Evolutionary conservation across 164 flowering plant species (phyloP).

Genomic region (Aristolochia fimbriata): DNA sequence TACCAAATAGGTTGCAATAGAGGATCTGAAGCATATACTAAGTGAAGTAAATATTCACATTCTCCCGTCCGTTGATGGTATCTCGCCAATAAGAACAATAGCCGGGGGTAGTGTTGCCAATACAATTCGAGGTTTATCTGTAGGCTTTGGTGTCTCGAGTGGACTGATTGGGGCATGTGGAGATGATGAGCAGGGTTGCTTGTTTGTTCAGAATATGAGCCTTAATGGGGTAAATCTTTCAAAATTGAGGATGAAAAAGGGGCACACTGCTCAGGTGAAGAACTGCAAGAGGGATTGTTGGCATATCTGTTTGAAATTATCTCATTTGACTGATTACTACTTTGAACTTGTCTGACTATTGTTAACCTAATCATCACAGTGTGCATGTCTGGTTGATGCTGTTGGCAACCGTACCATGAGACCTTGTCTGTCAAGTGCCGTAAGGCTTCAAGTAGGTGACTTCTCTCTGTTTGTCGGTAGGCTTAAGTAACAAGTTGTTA

Average conservation of each 20-base stretch:
- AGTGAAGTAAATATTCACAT: conserved; percentile 46
- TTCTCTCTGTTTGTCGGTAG: not conserved
- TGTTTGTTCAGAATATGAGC: conserved; percentile 63
- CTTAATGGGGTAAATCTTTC: conserved; percentile 53
- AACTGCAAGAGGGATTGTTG: not conserved
- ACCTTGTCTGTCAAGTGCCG: conserved; percentile 78
- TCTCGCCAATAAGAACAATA: conserved; percentile 47
- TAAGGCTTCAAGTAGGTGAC: conserved; percentile 62
- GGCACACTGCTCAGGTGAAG: conserved; percentile 73
- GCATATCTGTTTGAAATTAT: not conserved
- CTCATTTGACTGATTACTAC: not conserved
- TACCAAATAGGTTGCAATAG: conserved; percentile 47
- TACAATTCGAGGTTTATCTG: conserved; percentile 73
- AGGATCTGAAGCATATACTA: conserved; percentile 63
- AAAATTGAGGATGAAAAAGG: conserved; percentile 63
- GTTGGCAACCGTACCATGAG: conserved; percentile 92
- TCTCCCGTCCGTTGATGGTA: conserved; percentile 29
- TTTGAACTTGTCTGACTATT: not conserved
- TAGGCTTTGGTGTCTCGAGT: conserved; percentile 64
- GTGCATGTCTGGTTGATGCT: conserved; percentile 90
- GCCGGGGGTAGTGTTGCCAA: conserved; percentile 98
- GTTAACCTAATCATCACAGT: conserved; percentile 27
- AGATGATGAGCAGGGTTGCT: conserved; percentile 72
- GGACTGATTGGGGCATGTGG: conserved; percentile 92
- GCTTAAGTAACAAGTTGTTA: too few species aligned